Percentiles rank a stretch among this genome's conserved stretches.
These are phyloP conservation scores for Mycena latifolia DNA, from an alignment of 768 basidiomycete genomes.

Conservation along the genomic window DNA sequence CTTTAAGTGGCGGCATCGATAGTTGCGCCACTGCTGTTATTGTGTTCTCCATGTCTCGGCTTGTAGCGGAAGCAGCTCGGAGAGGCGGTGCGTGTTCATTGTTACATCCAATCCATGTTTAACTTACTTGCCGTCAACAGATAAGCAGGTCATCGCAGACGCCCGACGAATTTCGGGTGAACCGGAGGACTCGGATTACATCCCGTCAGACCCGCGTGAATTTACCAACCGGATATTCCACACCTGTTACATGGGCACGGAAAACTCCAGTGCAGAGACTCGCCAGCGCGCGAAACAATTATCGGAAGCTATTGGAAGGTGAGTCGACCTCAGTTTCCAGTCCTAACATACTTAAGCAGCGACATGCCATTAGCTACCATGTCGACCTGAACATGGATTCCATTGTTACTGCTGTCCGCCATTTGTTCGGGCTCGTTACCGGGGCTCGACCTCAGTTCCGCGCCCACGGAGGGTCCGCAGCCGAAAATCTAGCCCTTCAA, in stretches of 20 bases:
- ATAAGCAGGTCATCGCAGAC: slow-evolving; percentile 89
- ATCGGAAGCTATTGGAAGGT: slow-evolving; percentile 92
- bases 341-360: not conserved
- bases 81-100: slow-evolving; percentile 68
- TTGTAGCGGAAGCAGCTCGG: slow-evolving; percentile 84
- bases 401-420: slow-evolving; percentile 85
- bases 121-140: slow-evolving; percentile 48
- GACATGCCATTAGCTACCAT: slow-evolving; percentile 76
- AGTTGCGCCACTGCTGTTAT: slow-evolving; percentile 98
- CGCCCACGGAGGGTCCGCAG: slow-evolving; percentile 85
- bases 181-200: slow-evolving; percentile 81
- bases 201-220: slow-evolving; percentile 90
- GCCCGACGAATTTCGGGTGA: slow-evolving; percentile 92
- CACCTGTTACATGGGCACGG: slow-evolving; percentile 99
- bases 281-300: slow-evolving; percentile 88
- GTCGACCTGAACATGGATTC: slow-evolving; percentile 96
- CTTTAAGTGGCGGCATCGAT: slow-evolving; percentile 96
- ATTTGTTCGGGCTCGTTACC: slow-evolving; percentile 88
- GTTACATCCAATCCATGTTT: not conserved
- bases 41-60: slow-evolving; percentile 95
- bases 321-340: slow-evolving; percentile 29
- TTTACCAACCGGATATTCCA: slow-evolving; percentile 92
- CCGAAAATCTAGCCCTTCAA: slow-evolving; percentile 96
- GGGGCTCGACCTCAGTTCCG: slow-evolving; percentile 73
- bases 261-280: slow-evolving; percentile 93